A percentile compares a stretch with the other conserved stretches of the same genome.
These are phyloP conservation scores for Aspergillus ruber DNA, from an alignment of 2,329 filamentous ascomycete species.

Conservation along the genomic window DNA sequence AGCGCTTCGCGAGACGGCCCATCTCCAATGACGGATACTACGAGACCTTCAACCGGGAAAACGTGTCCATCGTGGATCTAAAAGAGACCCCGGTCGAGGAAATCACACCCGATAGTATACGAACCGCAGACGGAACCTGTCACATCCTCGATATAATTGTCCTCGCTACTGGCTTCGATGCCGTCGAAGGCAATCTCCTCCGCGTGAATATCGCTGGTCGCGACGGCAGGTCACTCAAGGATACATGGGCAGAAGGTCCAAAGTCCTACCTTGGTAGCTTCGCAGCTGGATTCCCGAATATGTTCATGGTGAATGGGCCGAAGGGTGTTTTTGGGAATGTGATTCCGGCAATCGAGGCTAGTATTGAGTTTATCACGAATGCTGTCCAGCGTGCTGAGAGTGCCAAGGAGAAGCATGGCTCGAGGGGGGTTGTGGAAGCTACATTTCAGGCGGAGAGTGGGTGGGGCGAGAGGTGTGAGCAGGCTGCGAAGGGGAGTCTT, in stretches of 20 bases:
- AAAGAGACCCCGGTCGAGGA: constrained; percentile 10
- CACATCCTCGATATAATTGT: constrained; percentile 8
- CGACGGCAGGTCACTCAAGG: neutral
- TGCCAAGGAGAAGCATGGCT: too few species aligned
- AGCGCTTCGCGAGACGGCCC: constrained; percentile 11
- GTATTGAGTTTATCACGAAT: neutral
- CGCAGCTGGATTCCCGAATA: constrained; percentile 8
- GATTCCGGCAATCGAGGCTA: neutral
- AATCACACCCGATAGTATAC: constrained; percentile 6
- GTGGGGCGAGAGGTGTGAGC: too few species aligned
- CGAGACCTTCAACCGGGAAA: constrained; percentile 28
- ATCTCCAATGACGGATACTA: constrained; percentile 22
- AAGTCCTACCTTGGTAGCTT: constrained; percentile 5
- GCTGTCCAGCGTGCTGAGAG: too few species aligned
- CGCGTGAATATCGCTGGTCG: neutral
- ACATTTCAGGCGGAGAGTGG: too few species aligned
- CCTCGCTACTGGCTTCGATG: constrained; percentile 10
- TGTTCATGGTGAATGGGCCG: constrained; percentile 9
- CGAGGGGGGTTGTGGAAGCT: too few species aligned
- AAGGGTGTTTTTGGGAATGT: neutral
- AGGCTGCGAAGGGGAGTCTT: too few species aligned
- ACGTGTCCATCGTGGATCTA: constrained; percentile 28
- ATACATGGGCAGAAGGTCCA: constrained; percentile 5
- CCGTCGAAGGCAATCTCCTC: constrained; percentile 2
- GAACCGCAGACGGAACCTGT: constrained; percentile 1